Percentiles rank a stretch among this genome's conserved stretches.
Evolutionary conservation across 306 rosid species (phyloP).

Genomic region (Casuarina cunninghamiana): DNA sequence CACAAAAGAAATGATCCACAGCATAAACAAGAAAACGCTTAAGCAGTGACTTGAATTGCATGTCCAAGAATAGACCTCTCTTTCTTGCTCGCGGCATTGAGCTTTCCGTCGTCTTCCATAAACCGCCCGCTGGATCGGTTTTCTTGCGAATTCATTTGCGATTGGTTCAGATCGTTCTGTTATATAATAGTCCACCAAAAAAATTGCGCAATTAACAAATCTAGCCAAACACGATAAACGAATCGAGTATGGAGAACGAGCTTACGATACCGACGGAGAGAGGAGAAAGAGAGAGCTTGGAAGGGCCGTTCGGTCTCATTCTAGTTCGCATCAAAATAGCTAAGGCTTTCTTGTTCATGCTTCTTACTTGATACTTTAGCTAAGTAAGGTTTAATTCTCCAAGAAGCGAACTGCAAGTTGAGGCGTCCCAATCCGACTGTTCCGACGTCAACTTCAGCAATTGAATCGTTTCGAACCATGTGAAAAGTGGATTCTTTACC

Average conservation of each 20-base stretch:
- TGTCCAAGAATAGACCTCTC: conserved; percentile 48
- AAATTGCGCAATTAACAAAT: background rate
- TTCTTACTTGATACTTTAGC: conserved; percentile 17
- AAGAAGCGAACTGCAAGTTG: background rate
- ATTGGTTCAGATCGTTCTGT: conserved; percentile 49
- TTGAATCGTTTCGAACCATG: background rate
- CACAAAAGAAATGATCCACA: too few relatives aligned
- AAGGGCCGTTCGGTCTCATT: conserved; percentile 62
- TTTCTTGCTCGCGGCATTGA: conserved; percentile 27
- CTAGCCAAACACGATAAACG: background rate
- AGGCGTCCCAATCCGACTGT: background rate
- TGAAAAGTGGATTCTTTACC: too few relatives aligned
- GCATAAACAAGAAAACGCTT: background rate
- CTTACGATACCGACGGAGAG: conserved; percentile 45
- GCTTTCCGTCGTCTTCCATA: conserved; percentile 3
- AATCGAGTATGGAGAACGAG: background rate
- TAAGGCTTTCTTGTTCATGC: conserved; percentile 68
- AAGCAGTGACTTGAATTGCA: background rate
- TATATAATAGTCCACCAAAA: background rate
- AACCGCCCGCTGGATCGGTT: conserved; percentile 31
- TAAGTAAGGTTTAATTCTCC: background rate
- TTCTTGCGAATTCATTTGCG: conserved; percentile 40
- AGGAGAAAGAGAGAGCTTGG: conserved; percentile 62
- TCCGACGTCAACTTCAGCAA: background rate
- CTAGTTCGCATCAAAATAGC: conserved; percentile 90